phyloP scores from a whole-genome alignment of 371 early-diverging fungal species.

The Blakeslea trispora region DNA sequence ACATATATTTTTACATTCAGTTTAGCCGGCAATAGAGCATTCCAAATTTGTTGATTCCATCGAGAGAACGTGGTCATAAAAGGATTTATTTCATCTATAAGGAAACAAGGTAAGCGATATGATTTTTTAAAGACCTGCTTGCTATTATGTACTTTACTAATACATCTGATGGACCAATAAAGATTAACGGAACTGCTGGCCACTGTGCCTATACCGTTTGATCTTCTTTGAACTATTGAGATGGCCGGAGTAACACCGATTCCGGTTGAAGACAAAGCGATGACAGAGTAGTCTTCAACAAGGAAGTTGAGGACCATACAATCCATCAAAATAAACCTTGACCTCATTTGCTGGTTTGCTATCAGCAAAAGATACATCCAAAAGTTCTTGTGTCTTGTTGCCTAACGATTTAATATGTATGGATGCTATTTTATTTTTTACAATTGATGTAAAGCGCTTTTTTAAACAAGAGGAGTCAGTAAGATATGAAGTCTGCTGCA shows the following conservation, averaged over 20 bases:
- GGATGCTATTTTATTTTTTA: conserved; percentile 25
- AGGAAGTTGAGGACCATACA: conserved; percentile 45
- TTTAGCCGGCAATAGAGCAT: conserved; percentile 14
- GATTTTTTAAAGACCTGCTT: background rate
- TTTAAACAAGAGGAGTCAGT: background rate
- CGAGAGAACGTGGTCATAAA: conserved; percentile 25
- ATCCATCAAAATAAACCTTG: conserved; percentile 44
- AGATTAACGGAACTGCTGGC: conserved; percentile 37
- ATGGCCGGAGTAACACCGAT: conserved; percentile 51
- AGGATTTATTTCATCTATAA: conserved; percentile 34
- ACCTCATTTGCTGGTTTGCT: conserved; percentile 19
- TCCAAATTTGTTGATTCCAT: conserved; percentile 18
- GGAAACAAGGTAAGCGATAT: too few relatives aligned
- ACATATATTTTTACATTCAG: conserved; percentile 30
- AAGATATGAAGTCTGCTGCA: background rate
- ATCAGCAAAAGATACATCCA: conserved; percentile 12
- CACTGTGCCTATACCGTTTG: conserved; percentile 39
- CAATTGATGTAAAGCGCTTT: conserved; percentile 3
- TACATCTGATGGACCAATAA: conserved; percentile 38
- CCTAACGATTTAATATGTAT: conserved; percentile 50
- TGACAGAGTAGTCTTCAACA: conserved; percentile 41
- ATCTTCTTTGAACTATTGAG: conserved; percentile 37
- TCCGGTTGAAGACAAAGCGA: conserved; percentile 40
- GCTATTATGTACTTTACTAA: too few relatives aligned
- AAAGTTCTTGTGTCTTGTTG: conserved; percentile 27